phyloP scores from a whole-genome alignment of 192 early-diverging fungal genomes.

The Coemansia sp. region DNA sequence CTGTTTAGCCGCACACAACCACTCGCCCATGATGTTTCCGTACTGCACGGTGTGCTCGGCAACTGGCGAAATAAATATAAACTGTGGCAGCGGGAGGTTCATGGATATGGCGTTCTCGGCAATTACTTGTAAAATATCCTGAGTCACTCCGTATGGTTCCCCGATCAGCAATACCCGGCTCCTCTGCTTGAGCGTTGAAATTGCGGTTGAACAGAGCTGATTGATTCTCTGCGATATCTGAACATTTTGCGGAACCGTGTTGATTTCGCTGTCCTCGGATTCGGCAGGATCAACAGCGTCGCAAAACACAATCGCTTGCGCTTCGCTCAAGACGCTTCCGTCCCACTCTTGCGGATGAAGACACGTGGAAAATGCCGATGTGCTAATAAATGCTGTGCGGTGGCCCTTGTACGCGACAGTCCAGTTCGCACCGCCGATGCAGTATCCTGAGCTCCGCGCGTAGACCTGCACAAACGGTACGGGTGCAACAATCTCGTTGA shows the following conservation, averaged over 20 bases:
- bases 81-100: constrained; percentile 62
- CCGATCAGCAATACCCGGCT: constrained; percentile 72
- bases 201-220: constrained; percentile 46
- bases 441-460: constrained; percentile 72
- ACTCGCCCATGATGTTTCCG: constrained; percentile 84
- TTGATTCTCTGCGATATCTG: constrained; percentile 32
- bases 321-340: constrained; percentile 29
- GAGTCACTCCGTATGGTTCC: constrained; percentile 67
- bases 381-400: constrained; percentile 50
- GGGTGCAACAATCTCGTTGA: constrained; percentile 51
- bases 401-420: constrained; percentile 61
- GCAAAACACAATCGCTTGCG: constrained; percentile 49
- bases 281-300: constrained; percentile 38
- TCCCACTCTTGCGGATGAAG: constrained; percentile 57
- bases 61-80: constrained; percentile 72
- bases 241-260: constrained; percentile 10
- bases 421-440: constrained; percentile 75
- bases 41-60: constrained; percentile 75
- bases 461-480: constrained; percentile 56
- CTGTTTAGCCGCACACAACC: constrained; percentile 70
- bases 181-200: constrained; percentile 51
- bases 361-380: constrained; percentile 39
- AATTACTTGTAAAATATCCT: constrained; percentile 70
- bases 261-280: constrained; percentile 10
- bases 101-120: constrained; percentile 56